These are phyloP conservation scores for Penicillium verrucosum DNA, from an alignment of 2,329 filamentous ascomycete genomes.

Conservation along the genomic window DNA sequence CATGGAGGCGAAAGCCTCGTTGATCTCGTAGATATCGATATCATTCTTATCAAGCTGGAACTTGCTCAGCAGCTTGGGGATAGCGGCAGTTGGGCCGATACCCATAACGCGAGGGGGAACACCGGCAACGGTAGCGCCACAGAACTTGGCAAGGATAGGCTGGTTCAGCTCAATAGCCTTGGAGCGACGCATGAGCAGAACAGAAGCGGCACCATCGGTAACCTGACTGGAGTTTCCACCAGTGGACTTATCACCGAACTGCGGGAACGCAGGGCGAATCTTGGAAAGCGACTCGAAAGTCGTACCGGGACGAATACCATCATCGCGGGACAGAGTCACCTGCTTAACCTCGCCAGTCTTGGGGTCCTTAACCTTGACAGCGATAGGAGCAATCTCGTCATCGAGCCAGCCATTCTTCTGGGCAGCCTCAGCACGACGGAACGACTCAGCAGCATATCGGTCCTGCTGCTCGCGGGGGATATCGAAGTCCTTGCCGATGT, in stretches of 20 bases:
- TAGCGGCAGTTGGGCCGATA: conserved; percentile 61
- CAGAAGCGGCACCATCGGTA: conserved; percentile 85
- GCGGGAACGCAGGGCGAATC: conserved; percentile 84
- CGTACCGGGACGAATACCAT: conserved; percentile 87
- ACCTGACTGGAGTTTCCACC: conserved; percentile 94
- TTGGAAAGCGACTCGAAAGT: conserved; percentile 78
- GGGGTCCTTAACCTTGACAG: conserved; percentile 74
- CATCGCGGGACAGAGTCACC: conserved; percentile 78
- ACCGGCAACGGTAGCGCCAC: conserved; percentile 85
- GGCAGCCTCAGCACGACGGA: conserved; percentile 78
- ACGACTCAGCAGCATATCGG: conserved; percentile 80
- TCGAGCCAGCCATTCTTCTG: conserved; percentile 90
- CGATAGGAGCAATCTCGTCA: conserved; percentile 91
- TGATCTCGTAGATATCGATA: conserved; percentile 87
- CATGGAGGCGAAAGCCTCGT: conserved; percentile 98
- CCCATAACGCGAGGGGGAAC: conserved; percentile 95
- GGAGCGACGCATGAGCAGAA: conserved; percentile 91
- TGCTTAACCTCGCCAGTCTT: conserved; percentile 75
- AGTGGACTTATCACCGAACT: conserved; percentile 81
- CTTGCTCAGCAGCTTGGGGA: conserved; percentile 78
- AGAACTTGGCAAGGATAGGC: conserved; percentile 91
- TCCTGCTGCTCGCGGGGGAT: conserved; percentile 80
- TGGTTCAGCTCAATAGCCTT: conserved; percentile 82
- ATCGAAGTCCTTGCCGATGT: conserved; percentile 86
- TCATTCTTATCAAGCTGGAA: conserved; percentile 75